These are phyloP conservation scores for Pyrrhoderma lamaoense DNA, from an alignment of 1,284 basidiomycete species.

Conservation along the genomic window DNA sequence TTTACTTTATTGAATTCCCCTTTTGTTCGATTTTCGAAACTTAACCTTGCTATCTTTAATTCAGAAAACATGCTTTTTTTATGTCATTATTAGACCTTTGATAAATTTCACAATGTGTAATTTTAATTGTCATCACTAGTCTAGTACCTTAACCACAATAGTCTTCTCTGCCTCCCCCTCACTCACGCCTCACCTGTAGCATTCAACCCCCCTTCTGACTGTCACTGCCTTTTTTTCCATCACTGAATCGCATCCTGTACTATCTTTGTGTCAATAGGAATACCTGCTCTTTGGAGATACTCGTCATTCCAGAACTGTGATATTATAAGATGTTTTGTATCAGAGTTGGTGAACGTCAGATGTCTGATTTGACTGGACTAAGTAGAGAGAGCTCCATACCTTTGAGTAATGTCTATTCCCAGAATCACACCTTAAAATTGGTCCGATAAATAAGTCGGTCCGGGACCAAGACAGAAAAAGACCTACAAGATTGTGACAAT, in stretches of 20 bases:
- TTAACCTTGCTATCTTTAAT: no score
- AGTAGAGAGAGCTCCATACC: slow-evolving; percentile 35
- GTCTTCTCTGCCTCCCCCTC: not conserved
- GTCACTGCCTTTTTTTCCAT: not conserved
- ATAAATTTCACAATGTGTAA: no score
- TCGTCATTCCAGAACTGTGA: slow-evolving; percentile 19
- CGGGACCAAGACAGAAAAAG: no score
- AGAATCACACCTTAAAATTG: slow-evolving; percentile 63
- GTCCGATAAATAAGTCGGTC: no score
- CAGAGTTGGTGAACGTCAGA: not conserved
- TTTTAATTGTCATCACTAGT: no score
- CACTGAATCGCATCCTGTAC: slow-evolving; percentile 15
- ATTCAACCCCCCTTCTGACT: slow-evolving; percentile 1
- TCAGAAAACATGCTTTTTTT: no score
- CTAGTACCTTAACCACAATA: not conserved
- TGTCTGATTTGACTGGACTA: not conserved
- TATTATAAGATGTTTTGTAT: not conserved
- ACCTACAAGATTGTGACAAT: slow-evolving; percentile 82
- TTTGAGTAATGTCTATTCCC: slow-evolving; percentile 85
- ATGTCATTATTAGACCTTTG: no score
- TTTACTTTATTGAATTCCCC: no score
- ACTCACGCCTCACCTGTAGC: not conserved
- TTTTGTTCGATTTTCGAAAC: no score
- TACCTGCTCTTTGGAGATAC: slow-evolving; percentile 15
- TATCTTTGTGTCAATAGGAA: slow-evolving; percentile 16